Conservation (phyloP, 352 stramenopile genomes). For the Pelagophyceae sp. region DNA sequence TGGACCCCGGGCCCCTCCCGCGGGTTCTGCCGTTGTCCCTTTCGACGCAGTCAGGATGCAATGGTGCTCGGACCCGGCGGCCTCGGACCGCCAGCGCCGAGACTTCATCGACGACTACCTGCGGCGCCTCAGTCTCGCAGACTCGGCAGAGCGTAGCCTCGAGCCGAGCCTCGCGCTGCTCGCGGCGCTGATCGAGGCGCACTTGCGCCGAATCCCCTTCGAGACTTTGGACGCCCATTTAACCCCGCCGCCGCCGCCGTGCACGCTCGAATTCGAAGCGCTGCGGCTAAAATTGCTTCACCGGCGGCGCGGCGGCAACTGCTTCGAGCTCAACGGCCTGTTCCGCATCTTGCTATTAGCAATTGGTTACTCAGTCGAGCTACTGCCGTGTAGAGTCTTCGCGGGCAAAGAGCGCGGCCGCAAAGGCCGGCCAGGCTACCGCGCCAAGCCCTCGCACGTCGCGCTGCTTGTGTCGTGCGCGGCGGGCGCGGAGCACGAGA, state of each 20-base stretch:
- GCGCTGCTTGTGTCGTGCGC: neutral
- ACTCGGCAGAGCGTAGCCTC: neutral
- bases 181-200: neutral
- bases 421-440: neutral
- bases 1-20: too few relatives aligned
- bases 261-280: neutral
- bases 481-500: too few relatives aligned
- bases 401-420: slow-evolving; percentile 10
- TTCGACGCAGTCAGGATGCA: too few relatives aligned
- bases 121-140: neutral
- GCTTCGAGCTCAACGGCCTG: slow-evolving; percentile 16
- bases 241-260: too few relatives aligned
- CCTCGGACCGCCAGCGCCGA: too few relatives aligned
- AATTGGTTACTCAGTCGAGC: neutral
- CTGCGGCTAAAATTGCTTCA: neutral
- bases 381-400: neutral
- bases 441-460: neutral
- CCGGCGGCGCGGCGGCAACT: slow-evolving; percentile 1
- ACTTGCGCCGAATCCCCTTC: neutral
- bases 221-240: slow-evolving; percentile 3
- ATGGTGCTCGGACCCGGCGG: too few relatives aligned
- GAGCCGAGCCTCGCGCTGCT: neutral
- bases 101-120: slow-evolving; percentile 16
- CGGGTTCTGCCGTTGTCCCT: too few relatives aligned
- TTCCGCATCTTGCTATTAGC: neutral